A percentile compares a stretch with the other conserved stretches of the same genome.
These are phyloP conservation scores for Lunasporangiospora selenospora DNA, from an alignment of 192 early-diverging fungal genomes.

Conservation along the genomic window DNA sequence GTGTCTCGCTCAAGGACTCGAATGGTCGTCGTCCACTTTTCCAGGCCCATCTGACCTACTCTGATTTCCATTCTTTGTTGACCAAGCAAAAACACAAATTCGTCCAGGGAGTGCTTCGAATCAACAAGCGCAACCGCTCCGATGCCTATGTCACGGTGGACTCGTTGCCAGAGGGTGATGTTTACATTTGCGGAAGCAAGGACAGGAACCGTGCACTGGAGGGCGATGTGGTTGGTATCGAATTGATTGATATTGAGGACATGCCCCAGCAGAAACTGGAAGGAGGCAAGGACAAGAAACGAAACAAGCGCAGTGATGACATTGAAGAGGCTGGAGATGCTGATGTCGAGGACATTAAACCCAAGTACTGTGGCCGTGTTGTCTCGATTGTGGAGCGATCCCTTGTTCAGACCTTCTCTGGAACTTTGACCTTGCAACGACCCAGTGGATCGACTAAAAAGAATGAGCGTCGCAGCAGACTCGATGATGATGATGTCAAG, in stretches of 20 bases:
- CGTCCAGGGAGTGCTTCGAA: constrained; percentile 78
- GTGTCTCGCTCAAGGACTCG: constrained; percentile 53
- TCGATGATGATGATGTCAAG: constrained; percentile 48
- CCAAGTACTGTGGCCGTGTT: constrained; percentile 63
- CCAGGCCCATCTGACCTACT: constrained; percentile 62
- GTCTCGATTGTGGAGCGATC: constrained; percentile 65
- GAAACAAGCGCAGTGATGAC: constrained; percentile 51
- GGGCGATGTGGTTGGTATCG: constrained; percentile 83
- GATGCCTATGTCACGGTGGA: constrained; percentile 91
- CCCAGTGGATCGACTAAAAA: constrained; percentile 37
- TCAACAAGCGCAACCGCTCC: constrained; percentile 84
- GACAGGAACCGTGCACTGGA: constrained; percentile 87
- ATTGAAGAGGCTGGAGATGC: constrained; percentile 55
- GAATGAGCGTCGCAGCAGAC: constrained; percentile 37
- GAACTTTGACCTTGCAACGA: constrained; percentile 40
- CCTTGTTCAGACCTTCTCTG: constrained; percentile 65
- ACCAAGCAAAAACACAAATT: constrained; percentile 55
- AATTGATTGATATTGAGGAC: constrained; percentile 74
- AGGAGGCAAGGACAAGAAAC: constrained; percentile 64
- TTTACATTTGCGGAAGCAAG: constrained; percentile 77
- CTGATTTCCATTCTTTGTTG: constrained; percentile 57
- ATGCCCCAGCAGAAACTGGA: constrained; percentile 61
- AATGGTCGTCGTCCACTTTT: constrained; percentile 61
- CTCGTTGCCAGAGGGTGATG: constrained; percentile 69
- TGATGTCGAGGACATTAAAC: constrained; percentile 60